Percentiles rank a stretch among this genome's conserved stretches.
Conservation (phyloP, 257 asterid species). For the Rauvolfia tetraphylla region DNA sequence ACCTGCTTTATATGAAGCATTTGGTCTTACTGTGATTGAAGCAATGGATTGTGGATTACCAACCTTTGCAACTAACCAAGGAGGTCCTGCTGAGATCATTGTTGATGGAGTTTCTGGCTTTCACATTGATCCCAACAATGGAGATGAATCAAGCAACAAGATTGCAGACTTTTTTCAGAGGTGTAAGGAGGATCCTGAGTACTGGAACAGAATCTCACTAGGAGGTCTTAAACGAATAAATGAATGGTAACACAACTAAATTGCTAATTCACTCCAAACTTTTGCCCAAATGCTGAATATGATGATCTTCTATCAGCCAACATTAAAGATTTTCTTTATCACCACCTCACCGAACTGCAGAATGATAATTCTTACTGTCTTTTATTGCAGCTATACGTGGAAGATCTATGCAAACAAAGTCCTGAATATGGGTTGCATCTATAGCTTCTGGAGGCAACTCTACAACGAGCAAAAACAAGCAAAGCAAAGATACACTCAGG, state of each 20-base stretch:
- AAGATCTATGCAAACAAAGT: conserved; percentile 84
- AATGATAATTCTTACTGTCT: not conserved
- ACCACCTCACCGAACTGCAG: not conserved
- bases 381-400: conserved; percentile 78
- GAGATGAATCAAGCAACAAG: conserved; percentile 77
- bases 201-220: conserved; percentile 62
- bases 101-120: conserved; percentile 80
- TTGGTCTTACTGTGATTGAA: conserved; percentile 83
- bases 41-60: conserved; percentile 96
- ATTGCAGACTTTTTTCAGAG: conserved; percentile 76
- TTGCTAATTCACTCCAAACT: not conserved
- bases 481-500: conserved; percentile 63
- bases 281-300: not conserved
- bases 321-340: not conserved
- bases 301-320: not conserved
- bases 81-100: conserved; percentile 97
- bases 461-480: conserved; percentile 61
- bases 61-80: conserved; percentile 86
- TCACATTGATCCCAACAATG: conserved; percentile 70
- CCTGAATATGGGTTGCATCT: conserved; percentile 73
- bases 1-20: conserved; percentile 89
- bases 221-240: conserved; percentile 76
- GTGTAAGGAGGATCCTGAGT: conserved; percentile 57
- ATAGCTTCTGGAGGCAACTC: conserved; percentile 74
- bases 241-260: conserved; percentile 48